phyloP scores from a whole-genome alignment of 2,329 filamentous ascomycete species.

The Fusarium foetens region DNA sequence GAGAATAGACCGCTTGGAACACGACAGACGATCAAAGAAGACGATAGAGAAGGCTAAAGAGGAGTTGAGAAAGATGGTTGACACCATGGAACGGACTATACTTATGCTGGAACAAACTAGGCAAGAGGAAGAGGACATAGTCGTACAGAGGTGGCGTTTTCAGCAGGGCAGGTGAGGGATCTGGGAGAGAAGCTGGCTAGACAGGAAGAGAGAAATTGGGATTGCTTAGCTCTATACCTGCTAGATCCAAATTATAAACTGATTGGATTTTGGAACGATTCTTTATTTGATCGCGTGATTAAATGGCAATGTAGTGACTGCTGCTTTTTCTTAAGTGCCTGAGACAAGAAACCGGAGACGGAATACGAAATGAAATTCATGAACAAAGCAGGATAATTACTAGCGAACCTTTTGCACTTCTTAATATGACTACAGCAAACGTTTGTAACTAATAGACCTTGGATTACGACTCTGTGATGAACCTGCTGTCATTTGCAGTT shows the following conservation, averaged over 20 bases:
- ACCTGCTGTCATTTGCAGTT: rapidly evolving
- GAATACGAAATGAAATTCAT: not conserved
- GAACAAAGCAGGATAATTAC: rapidly evolving
- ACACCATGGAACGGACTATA: no score
- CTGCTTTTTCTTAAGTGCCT: rapidly evolving
- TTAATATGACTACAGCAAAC: rapidly evolving
- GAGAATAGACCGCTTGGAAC: no score
- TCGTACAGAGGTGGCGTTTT: not conserved
- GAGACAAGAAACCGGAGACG: not conserved
- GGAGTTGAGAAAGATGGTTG: no score
- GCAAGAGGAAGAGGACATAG: not conserved
- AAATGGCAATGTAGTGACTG: not conserved
- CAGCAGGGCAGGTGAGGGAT: rapidly evolving
- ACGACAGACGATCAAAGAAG: no score
- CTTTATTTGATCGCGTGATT: rapidly evolving
- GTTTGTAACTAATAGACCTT: rapidly evolving
- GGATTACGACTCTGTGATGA: not conserved
- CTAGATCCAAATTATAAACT: not conserved
- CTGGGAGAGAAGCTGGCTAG: rapidly evolving
- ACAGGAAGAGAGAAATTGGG: not conserved
- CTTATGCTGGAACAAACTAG: no score
- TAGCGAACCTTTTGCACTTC: rapidly evolving
- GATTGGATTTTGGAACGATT: rapidly evolving
- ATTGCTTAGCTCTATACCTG: not conserved
- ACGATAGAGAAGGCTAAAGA: no score